phyloP scores from a whole-genome alignment of 768 basidiomycete species.

The Collybiopsis confluens region DNA sequence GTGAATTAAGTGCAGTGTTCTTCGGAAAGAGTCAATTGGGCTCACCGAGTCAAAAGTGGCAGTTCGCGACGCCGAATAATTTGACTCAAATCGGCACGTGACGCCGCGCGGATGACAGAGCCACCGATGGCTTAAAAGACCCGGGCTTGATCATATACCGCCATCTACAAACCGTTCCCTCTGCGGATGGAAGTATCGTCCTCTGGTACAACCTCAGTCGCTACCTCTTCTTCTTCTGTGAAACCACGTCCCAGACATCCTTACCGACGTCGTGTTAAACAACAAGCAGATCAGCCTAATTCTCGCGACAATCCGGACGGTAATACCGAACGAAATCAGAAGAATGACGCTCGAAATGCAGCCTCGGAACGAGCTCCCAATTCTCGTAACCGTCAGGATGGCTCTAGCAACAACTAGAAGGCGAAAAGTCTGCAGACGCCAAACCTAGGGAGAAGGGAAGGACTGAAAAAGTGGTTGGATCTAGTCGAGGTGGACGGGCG shows the following conservation, averaged over 20 bases:
- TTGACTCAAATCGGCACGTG: too few relatives aligned
- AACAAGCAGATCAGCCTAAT: background rate
- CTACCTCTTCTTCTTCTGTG: background rate
- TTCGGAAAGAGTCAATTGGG: too few relatives aligned
- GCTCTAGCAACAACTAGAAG: background rate
- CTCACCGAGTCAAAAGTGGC: too few relatives aligned
- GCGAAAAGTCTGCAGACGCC: background rate
- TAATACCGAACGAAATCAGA: background rate
- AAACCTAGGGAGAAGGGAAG: background rate
- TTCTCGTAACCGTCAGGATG: background rate
- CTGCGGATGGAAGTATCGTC: background rate
- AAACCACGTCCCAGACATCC: background rate
- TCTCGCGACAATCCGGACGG: background rate
- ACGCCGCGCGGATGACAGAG: too few relatives aligned
- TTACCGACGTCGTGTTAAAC: background rate
- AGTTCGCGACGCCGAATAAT: too few relatives aligned
- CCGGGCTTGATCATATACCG: too few relatives aligned
- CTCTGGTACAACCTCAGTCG: background rate
- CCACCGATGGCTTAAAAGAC: too few relatives aligned
- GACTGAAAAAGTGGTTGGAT: background rate
- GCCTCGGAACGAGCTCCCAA: background rate
- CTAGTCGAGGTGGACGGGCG: background rate
- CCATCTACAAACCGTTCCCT: too few relatives aligned
- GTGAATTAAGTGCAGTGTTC: too few relatives aligned
- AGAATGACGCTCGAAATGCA: background rate